Percentiles rank a stretch among this genome's conserved stretches.
Evolutionary conservation across 2,329 filamentous ascomycete genomes (phyloP).

Genomic region (Malbranchea zuffiana): DNA sequence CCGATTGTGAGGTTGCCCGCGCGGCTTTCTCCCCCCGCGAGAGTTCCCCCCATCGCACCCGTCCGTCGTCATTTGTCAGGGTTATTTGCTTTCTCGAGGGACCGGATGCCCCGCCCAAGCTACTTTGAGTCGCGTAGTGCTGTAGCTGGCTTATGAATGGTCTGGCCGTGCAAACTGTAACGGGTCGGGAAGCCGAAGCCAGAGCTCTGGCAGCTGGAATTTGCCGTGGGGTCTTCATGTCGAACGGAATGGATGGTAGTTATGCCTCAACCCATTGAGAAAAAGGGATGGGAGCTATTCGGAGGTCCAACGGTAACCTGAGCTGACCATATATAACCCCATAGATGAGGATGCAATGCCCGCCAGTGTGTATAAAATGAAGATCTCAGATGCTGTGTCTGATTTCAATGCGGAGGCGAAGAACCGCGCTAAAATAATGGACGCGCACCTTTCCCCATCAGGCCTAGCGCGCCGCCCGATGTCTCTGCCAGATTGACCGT

Average conservation of each 20-base stretch:
- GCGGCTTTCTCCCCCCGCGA: constrained; percentile 67
- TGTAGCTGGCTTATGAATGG: constrained; percentile 29
- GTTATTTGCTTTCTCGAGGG: constrained; percentile 61
- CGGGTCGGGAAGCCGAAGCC: background rate
- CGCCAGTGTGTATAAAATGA: too few relatives aligned
- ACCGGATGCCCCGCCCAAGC: constrained; percentile 28
- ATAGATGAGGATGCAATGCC: too few relatives aligned
- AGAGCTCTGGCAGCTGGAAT: background rate
- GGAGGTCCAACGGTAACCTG: too few relatives aligned
- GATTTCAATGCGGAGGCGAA: too few relatives aligned
- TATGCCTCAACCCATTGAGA: constrained; percentile 4
- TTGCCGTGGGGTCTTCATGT: constrained; percentile 5
- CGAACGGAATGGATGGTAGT: background rate
- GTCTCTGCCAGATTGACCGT: too few relatives aligned
- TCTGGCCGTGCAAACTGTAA: background rate
- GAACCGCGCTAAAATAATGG: too few relatives aligned
- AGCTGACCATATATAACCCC: too few relatives aligned
- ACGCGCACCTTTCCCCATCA: too few relatives aligned
- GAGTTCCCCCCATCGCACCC: constrained; percentile 68
- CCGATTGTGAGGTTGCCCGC: constrained; percentile 76
- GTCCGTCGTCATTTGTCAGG: constrained; percentile 74
- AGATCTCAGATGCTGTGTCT: too few relatives aligned
- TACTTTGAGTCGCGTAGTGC: constrained; percentile 50
- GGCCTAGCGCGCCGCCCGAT: too few relatives aligned
- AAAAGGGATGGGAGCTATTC: background rate